phyloP scores from a whole-genome alignment of 768 basidiomycete genomes.

The Scleroderma bovista region DNA sequence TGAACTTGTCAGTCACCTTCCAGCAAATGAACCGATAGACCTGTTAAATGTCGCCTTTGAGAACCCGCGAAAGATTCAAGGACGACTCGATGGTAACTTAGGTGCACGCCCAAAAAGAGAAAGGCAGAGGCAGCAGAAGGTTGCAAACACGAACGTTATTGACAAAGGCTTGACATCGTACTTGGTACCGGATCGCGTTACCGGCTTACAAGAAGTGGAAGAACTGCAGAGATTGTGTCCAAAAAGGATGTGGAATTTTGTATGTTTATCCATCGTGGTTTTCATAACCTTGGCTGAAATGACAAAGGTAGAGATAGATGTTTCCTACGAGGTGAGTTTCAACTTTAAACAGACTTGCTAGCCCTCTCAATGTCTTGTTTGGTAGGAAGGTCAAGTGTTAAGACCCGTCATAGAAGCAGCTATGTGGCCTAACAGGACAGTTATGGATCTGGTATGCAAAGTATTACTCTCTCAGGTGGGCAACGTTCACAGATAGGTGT shows the following conservation, averaged over 20 bases:
- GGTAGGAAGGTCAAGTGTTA: constrained; percentile 61
- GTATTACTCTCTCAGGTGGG: neutral
- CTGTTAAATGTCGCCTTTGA: constrained; percentile 93
- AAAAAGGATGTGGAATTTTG: constrained; percentile 85
- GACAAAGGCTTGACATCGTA: constrained; percentile 37
- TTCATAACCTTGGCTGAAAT: neutral
- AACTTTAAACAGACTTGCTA: neutral
- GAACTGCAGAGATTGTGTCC: constrained; percentile 77
- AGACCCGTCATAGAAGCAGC: constrained; percentile 53
- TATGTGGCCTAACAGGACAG: constrained; percentile 76
- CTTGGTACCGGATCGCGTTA: constrained; percentile 83
- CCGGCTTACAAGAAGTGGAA: constrained; percentile 70
- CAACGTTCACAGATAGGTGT: constrained; percentile 4
- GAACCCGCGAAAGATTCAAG: constrained; percentile 75
- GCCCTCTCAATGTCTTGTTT: constrained; percentile 5
- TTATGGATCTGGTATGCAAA: constrained; percentile 81
- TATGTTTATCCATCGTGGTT: constrained; percentile 29
- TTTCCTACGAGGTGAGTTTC: constrained; percentile 63
- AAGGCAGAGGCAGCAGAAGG: constrained; percentile 27
- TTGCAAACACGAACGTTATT: neutral
- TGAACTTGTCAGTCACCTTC: constrained; percentile 51
- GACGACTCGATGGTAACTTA: constrained; percentile 41
- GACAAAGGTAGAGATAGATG: constrained; percentile 76
- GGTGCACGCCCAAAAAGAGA: constrained; percentile 42
- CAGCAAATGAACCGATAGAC: constrained; percentile 78